Evolutionary conservation across 106 monocot genomes (phyloP).

Genomic region (Dioscorea zingiberensis): DNA sequence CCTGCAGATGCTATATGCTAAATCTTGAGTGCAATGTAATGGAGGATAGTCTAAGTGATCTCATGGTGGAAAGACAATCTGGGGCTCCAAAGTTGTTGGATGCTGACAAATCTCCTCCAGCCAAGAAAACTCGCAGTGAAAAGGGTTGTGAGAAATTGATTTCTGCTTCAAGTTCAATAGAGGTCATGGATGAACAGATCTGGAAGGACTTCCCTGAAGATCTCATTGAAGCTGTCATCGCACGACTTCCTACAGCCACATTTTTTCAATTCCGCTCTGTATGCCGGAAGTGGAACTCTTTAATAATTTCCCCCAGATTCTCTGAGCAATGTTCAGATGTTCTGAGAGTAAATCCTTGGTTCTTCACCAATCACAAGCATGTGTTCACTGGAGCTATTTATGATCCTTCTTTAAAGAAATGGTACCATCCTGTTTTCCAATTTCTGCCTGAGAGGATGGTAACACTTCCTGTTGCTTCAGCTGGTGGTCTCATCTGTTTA

Average conservation of each 20-base stretch:
- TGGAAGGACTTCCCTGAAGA: constrained; percentile 85
- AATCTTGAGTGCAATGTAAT: constrained; percentile 24
- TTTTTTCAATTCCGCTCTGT: constrained; percentile 77
- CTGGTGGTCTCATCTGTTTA: constrained; percentile 81
- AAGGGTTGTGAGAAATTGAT: constrained; percentile 16
- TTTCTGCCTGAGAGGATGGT: constrained; percentile 27
- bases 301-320: constrained; percentile 51
- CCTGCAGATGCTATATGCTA: constrained; percentile 46
- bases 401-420: constrained; percentile 58
- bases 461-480: constrained; percentile 59
- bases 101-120: constrained; percentile 24
- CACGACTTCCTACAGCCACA: constrained; percentile 67
- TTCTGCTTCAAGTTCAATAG: constrained; percentile 19
- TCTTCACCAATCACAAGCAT: constrained; percentile 35
- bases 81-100: constrained; percentile 35
- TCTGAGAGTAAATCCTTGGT: constrained; percentile 42
- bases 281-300: constrained; percentile 74
- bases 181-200: constrained; percentile 52
- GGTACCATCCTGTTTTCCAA: constrained; percentile 51
- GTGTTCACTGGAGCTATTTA: constrained; percentile 46
- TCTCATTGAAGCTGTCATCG: constrained; percentile 63
- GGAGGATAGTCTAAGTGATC: constrained; percentile 30
- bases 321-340: constrained; percentile 36
- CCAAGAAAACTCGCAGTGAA: constrained; percentile 44
- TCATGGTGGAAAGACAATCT: constrained; percentile 15